Evolutionary conservation across 257 asterid genomes (phyloP), one percentile per base, ranked within the genome.

Genomic region (Rubia yunnanensis): DNA sequence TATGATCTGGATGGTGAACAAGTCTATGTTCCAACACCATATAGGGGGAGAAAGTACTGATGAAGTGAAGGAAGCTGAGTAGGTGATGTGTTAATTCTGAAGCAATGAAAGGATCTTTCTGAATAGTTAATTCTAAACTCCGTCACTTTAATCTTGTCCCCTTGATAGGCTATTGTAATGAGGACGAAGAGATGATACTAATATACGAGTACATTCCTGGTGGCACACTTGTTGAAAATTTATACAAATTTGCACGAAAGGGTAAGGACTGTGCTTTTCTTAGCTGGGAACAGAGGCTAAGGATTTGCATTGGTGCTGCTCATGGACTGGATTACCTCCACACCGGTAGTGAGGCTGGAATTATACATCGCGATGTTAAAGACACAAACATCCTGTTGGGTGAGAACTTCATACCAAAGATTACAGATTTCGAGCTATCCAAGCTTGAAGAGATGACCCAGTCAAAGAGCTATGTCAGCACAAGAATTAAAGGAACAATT

Each of bases 341-440:
- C n/a, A n/a, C n/a, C n/a, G n/a, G n/a, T n/a, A n/a, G n/a, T n/a
- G n/a, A n/a, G 24, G 0, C 15, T 34, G 62, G 67, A 46, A 66
- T 69, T 17, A 60, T 41, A n/a, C n/a, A n/a, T n/a, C 59, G 73
- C 10, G 73, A 69, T 30, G 73, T 69, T 11, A 69, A 69, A 23
- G 73, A 69, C 23, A 46, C 68, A 46, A 69, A 69, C 52, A 60
- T 69, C 66, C 28, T 69, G 7, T 31, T 69, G 67, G 73, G 34
- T 23, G 62, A 69, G 50, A 60, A 57, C 5, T 22, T 46, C 20
- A 30, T 18, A 0, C 53, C 73, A 7, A 60, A 69, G 53, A 61
- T 69, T 49, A 20, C 73, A 48, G 73, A 69, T 35, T 69, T 69
- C 17, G 73, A 67, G 67, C 36, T 69, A 9, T 60, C 73, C 5